Conservation (phyloP, 305 asterid genomes). For the Lippia alba region DNA sequence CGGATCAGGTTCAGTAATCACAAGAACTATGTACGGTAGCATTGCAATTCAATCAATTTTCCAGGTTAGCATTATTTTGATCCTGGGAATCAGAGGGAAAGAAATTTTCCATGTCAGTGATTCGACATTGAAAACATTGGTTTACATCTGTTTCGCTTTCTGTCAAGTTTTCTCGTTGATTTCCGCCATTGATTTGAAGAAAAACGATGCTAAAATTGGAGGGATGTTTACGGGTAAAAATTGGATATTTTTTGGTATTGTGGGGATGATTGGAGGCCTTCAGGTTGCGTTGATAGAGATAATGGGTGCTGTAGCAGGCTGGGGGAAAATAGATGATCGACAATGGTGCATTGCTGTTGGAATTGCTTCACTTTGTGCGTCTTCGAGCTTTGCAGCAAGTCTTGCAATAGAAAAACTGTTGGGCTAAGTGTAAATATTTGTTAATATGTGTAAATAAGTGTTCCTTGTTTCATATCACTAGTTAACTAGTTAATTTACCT, state of each 20-base stretch:
- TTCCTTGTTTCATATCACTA: too few relatives aligned
- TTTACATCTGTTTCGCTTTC: slow-evolving; percentile 39
- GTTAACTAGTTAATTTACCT: too few relatives aligned
- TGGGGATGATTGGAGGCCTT: slow-evolving; percentile 34
- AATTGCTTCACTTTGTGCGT: slow-evolving; percentile 41
- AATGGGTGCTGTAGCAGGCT: slow-evolving; percentile 32
- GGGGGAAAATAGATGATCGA: slow-evolving; percentile 36
- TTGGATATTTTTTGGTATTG: slow-evolving; percentile 21
- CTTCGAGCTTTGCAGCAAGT: slow-evolving; percentile 36
- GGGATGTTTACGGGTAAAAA: not conserved
- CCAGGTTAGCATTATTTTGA: slow-evolving; percentile 36
- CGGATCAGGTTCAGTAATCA: slow-evolving; percentile 16
- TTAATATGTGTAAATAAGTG: too few relatives aligned
- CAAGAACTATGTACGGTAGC: slow-evolving; percentile 38
- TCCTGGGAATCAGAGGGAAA: slow-evolving; percentile 36
- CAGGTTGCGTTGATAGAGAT: slow-evolving; percentile 41
- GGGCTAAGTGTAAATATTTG: too few relatives aligned
- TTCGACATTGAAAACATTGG: slow-evolving; percentile 28
- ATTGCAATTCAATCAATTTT: slow-evolving; percentile 38
- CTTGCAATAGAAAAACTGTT: too few relatives aligned
- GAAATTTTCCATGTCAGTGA: slow-evolving; percentile 17
- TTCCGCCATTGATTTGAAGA: slow-evolving; percentile 20
- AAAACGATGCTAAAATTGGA: not conserved
- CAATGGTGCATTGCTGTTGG: slow-evolving; percentile 45
- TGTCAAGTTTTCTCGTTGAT: slow-evolving; percentile 49